Evolutionary conservation across 257 asterid species (phyloP), one percentile per base, ranked within the genome.

Genomic region (Ophiorrhiza pumila): DNA sequence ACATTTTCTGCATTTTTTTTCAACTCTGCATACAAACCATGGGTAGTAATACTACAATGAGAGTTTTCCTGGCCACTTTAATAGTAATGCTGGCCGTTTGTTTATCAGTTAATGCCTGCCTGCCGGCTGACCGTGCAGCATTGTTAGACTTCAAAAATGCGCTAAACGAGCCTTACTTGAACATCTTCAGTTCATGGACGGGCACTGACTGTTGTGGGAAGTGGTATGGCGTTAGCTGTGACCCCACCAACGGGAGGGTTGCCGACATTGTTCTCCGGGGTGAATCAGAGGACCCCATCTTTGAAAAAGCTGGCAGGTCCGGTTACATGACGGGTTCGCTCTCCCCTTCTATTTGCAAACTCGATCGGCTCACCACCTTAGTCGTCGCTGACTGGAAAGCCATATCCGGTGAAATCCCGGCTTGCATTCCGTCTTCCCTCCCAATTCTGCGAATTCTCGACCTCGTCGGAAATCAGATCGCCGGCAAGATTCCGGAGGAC

Each of bases 251-350:
- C 4, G 77, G 81, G 11, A 88, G 96, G 61, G 97, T 94, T 65
- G 83, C 91, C 59, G 98, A 91, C 86, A 83, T 94, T 41, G 66
- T 73, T 73, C 96, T 94, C 60, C 96, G 98, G 12, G 98, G 98
- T 20, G 98, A 94, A 66, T 94, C 98, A 32, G 97, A 91, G 77
- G 97, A 94, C 72, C 94, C 92, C 32, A 88, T 94, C 73, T 87
- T 91, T 80, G 92, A 85, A 34, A 91, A 87, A 45, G 82, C 96
- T 73, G 97, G 98, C 69, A 85, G 96, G 67, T 79, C 98, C 20
- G 98, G 98, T 6, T 93, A 93, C 94, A 93, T 93, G 98, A 79
- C 92, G 65, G 98, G 98, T 70, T 81, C 89, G 0, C 81, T 93
- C 72, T 89, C 97, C 58, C 80, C 89, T 43, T 39, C 96, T 60